phyloP scores from a whole-genome alignment of 2,329 filamentous ascomycete species.

The Grosmannia serpens region DNA sequence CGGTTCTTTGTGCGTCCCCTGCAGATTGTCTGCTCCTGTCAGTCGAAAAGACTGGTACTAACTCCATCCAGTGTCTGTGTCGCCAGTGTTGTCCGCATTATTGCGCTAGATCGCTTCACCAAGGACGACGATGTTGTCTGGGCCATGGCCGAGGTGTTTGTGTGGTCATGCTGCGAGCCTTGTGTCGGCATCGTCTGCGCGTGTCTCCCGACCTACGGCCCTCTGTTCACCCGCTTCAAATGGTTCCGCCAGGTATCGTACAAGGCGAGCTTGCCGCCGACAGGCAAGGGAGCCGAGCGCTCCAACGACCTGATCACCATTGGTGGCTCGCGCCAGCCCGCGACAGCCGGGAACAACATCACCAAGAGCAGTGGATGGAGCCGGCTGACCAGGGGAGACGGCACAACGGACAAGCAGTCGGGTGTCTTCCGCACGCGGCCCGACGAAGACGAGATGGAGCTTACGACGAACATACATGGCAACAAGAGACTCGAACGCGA shows the following conservation, averaged over 20 bases:
- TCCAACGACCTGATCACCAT: background rate
- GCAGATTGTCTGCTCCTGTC: background rate
- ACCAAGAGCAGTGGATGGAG: background rate
- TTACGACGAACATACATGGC: background rate
- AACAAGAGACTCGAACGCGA: background rate
- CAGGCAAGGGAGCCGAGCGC: background rate
- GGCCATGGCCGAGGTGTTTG: conserved; percentile 2
- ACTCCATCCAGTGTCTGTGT: background rate
- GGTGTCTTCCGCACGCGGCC: background rate
- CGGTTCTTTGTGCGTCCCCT: background rate
- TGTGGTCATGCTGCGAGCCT: conserved; percentile 1
- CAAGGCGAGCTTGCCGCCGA: background rate
- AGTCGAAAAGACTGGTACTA: background rate
- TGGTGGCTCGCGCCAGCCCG: background rate
- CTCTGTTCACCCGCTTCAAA: background rate
- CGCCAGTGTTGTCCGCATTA: background rate
- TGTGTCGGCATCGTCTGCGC: background rate
- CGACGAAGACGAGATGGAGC: background rate
- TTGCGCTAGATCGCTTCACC: background rate
- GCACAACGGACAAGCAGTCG: background rate
- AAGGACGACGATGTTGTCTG: background rate
- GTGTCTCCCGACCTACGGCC: background rate
- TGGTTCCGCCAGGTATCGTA: background rate
- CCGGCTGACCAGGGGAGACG: background rate
- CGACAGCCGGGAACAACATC: background rate